phyloP scores from a whole-genome alignment of 2,329 filamentous ascomycete species.

The Ophiostoma perfectum region DNA sequence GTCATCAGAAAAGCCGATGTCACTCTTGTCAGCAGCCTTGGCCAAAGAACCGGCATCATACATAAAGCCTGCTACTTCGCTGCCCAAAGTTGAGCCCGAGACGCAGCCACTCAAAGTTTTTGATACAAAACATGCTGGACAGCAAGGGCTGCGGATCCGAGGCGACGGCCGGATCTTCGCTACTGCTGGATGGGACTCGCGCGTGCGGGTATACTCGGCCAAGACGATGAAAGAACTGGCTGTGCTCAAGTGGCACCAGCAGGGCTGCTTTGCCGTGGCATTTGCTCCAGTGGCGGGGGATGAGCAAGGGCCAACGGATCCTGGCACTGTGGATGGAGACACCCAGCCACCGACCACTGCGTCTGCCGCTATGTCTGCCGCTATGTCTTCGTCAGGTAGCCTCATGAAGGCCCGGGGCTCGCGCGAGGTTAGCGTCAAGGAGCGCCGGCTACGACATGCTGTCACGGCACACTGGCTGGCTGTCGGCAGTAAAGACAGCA shows the following conservation, averaged over 20 bases:
- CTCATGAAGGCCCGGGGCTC: neutral
- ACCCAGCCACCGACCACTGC: neutral
- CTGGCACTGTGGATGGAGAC: neutral
- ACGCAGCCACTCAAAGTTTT: slow-evolving; percentile 52
- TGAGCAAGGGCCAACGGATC: neutral
- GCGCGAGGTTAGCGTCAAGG: slow-evolving; percentile 50
- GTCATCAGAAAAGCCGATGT: slow-evolving; percentile 21
- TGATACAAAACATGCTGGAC: slow-evolving; percentile 84
- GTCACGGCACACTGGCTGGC: slow-evolving; percentile 80
- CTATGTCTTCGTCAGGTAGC: slow-evolving; percentile 15
- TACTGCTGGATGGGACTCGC: slow-evolving; percentile 88
- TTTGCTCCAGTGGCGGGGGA: slow-evolving; percentile 51
- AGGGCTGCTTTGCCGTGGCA: slow-evolving; percentile 74
- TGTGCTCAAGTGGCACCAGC: slow-evolving; percentile 89
- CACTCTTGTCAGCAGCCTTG: slow-evolving; percentile 33
- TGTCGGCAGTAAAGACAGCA: slow-evolving; percentile 88
- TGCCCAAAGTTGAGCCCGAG: slow-evolving; percentile 25
- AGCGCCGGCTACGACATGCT: slow-evolving; percentile 58
- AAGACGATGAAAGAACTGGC: slow-evolving; percentile 82
- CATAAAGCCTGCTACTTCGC: neutral
- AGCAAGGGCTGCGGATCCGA: slow-evolving; percentile 73
- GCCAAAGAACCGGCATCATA: slow-evolving; percentile 19
- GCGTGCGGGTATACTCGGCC: slow-evolving; percentile 71
- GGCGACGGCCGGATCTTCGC: slow-evolving; percentile 78
- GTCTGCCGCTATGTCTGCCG: neutral